These are phyloP conservation scores for Talaromyces nanjingensis DNA, from an alignment of 495 filamentous ascomycete genomes.

Conservation along the genomic window DNA sequence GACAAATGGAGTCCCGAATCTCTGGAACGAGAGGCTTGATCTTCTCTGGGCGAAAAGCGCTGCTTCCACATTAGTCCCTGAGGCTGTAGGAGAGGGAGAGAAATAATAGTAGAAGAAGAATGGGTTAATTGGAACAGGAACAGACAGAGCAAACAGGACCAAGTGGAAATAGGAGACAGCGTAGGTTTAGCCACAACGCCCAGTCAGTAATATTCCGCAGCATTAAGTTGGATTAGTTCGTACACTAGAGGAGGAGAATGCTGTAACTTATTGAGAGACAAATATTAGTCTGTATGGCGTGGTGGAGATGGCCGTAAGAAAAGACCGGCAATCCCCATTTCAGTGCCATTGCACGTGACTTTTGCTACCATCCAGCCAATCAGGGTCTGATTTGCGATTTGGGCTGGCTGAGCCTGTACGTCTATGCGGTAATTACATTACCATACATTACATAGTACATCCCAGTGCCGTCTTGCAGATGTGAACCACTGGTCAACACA, in stretches of 20 bases:
- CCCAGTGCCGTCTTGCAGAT: no score
- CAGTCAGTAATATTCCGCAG: background rate
- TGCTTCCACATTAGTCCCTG: conserved; percentile 39
- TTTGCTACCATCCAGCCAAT: background rate
- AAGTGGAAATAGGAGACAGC: background rate
- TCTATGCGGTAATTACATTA: background rate
- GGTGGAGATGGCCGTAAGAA: background rate
- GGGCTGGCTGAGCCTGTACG: no score
- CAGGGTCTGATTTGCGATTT: background rate
- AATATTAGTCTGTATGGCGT: background rate
- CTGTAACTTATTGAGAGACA: background rate
- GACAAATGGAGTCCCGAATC: conserved; percentile 17
- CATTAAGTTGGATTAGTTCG: background rate
- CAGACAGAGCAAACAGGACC: background rate
- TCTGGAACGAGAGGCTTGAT: conserved; percentile 26
- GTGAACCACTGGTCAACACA: no score
- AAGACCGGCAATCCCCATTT: no score
- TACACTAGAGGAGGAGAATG: background rate
- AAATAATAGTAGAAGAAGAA: conserved; percentile 14
- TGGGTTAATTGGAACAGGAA: background rate
- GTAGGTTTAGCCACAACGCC: background rate
- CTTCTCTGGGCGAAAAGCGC: conserved; percentile 38
- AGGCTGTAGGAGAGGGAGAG: conserved; percentile 10
- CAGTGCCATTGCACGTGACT: no score
- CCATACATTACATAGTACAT: background rate